Base-by-base conservation (phyloP, 2,329 filamentous ascomycete species). In the Fusarium equiseti region DNA sequence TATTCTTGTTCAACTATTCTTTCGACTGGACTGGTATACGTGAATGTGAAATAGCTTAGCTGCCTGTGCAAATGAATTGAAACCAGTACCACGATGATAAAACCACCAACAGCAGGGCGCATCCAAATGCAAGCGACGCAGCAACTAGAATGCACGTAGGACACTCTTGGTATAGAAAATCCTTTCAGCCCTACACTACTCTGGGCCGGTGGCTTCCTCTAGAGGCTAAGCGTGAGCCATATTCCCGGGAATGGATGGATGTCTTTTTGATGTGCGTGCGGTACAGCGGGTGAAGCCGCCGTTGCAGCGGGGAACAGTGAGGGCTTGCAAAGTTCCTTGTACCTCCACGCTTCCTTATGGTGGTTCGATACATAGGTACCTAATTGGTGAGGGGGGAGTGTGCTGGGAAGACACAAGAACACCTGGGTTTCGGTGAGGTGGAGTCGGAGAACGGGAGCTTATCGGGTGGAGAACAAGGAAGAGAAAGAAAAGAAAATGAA, bases 141-240 rank as follows among this genome's bases (percentile, higher is more conserved):
- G 38, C 26, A 54, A 57, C 18, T 38, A 27, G 22, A 38, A 29
- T 57, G 68, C 51, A 71, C n/a, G 67, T 64, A 70, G 46, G 38
- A 42, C 24, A 59, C 50, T 53, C 13, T 51, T 35, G 42, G 44
- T 59, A 53, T 15, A 45, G 35, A 44, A 49, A 57, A 59, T 45
- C n/a, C 45, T 35, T 55, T 73, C 72, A 74, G 72, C 72, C 72
- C 70, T 74, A 74, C 57, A 61, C 49, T 55, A 59, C 52, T 49
- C 51, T 59, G 63, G 61, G 61, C 53, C 42, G 55, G 56, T 74
- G 60, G 49, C 67, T 74, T 63, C 72, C 72, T 73, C 72, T 74
- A 74, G 72, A 74, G 72, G 72, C 48, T 70, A 74, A 74, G 72
- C 72, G 72, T 73, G 70, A 62, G 67, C 63, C 68, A 43, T 54